These are phyloP conservation scores for Colletotrichum lini DNA, from an alignment of 2,329 filamentous ascomycete species.

Conservation along the genomic window DNA sequence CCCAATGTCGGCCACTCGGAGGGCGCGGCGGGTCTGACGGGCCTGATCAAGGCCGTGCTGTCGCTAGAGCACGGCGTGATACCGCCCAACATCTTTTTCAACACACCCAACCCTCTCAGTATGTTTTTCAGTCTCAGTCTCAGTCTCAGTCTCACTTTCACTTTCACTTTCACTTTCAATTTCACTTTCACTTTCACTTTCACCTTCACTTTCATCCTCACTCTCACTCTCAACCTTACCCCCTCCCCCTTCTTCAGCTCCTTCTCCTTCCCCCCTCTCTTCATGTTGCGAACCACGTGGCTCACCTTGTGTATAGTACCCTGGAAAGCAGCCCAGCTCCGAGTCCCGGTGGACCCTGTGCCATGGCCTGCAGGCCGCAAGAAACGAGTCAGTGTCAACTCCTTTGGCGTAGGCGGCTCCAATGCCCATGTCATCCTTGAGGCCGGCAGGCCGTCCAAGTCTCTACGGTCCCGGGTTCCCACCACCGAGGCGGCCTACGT, in stretches of 20 bases:
- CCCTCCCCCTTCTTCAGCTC: too few species aligned
- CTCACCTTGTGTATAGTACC: slow-evolving; percentile 18
- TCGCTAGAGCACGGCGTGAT: slow-evolving; percentile 56
- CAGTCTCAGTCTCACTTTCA: too few species aligned
- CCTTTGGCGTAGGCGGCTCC: slow-evolving; percentile 53
- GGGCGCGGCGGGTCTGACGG: slow-evolving; percentile 57
- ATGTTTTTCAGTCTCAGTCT: not conserved
- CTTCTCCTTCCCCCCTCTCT: not conserved
- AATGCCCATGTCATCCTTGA: slow-evolving; percentile 49
- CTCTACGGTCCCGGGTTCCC: not conserved
- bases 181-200: too few species aligned
- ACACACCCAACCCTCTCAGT: slow-evolving; percentile 47
- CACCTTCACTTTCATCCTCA: too few species aligned
- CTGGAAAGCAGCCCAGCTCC: slow-evolving; percentile 41
- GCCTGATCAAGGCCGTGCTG: slow-evolving; percentile 59
- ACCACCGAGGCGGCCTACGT: not conserved
- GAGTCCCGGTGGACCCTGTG: slow-evolving; percentile 47
- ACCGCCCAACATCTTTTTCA: slow-evolving; percentile 57
- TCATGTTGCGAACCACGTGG: too few species aligned
- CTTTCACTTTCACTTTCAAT: too few species aligned
- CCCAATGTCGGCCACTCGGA: slow-evolving; percentile 61
- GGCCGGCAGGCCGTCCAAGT: not conserved
- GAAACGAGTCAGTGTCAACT: slow-evolving; percentile 48
- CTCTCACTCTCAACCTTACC: too few species aligned
- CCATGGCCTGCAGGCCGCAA: slow-evolving; percentile 49